Percentiles rank a stretch among this genome's conserved stretches.
phyloP scores from a whole-genome alignment of 2,329 filamentous ascomycete species.

The Grosmannia clavigera region DNA sequence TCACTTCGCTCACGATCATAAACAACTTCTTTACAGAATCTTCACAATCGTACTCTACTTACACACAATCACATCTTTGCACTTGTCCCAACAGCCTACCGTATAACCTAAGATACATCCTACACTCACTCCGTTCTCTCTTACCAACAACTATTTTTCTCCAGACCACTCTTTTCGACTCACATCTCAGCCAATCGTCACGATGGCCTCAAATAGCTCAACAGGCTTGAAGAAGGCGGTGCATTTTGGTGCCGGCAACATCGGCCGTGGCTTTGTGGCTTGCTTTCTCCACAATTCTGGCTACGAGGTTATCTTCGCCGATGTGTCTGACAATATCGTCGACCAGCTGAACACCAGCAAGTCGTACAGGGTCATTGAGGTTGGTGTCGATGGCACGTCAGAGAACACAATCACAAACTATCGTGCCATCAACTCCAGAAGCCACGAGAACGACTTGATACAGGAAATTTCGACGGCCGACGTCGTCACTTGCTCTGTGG shows the following conservation, averaged over 20 bases:
- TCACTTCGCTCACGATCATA: not conserved
- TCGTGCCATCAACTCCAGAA: constrained; percentile 90
- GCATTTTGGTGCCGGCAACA: constrained; percentile 64
- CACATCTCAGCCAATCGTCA: not conserved
- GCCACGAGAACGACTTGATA: constrained; percentile 67
- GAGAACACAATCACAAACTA: constrained; percentile 86
- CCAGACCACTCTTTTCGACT: too few relatives aligned
- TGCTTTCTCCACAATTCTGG: constrained; percentile 90
- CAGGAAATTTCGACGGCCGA: constrained; percentile 80
- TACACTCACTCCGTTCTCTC: not conserved
- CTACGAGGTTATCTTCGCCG: constrained; percentile 92
- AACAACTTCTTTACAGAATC: not conserved
- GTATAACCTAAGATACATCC: not conserved
- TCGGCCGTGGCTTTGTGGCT: constrained; percentile 74
- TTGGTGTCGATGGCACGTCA: constrained; percentile 70
- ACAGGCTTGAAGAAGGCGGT: constrained; percentile 5
- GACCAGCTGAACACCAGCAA: constrained; percentile 61
- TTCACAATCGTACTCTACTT: not conserved
- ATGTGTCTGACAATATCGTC: constrained; percentile 80
- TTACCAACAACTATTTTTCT: not conserved
- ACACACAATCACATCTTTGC: not conserved
- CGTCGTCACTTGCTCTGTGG: constrained; percentile 91
- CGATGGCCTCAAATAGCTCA: not conserved
- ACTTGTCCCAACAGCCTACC: not conserved
- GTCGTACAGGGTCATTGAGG: constrained; percentile 86